Base-by-base conservation (phyloP, 345 rosid genomes). In the Reutealis trisperma region DNA sequence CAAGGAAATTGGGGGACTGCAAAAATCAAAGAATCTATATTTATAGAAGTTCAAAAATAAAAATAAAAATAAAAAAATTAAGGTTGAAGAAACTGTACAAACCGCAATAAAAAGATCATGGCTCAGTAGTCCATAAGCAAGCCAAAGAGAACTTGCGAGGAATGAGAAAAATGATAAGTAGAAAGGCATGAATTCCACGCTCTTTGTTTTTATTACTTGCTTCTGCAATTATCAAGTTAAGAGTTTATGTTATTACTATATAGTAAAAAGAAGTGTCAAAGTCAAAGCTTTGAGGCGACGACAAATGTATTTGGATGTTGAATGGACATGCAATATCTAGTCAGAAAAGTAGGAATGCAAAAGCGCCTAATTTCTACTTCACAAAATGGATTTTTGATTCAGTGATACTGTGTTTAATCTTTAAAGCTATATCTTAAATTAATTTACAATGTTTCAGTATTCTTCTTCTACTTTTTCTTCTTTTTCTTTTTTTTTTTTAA, bases 171-270 rank as follows among this genome's bases (percentile, higher is more conserved):
- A 82, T 49, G 98, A 93, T 76, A 93, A 76, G 82, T 89, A 85
- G 85, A 94, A 94, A 0, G 98, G 97, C 98, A 95, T 95, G 90
- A 87, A 93, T 72, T 95, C 96, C 82, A 89, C 97, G 45, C 98
- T 93, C 81, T 87, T 90, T 14, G 97, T 91, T 78, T 57, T 71
- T 49, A 94, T 87, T 79, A 93, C 98, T 80, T 82, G 83, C 80
- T 78, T 93, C 99, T 91, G 92, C 88, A 83, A 70, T 73, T 49
- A 73, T 51, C 8, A 47, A 47, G 51, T 47, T 47, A 13, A 13
- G 12, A 10, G 63, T 27, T 27, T 27, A 27, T 27, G 1, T 27
- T 27, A 27, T 27, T 27, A 27, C 1, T 27, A 27, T 27, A 42
- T 42, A 47, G 14, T 47, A 47, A 47, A 47, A 47, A 47, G 14